phyloP scores from a whole-genome alignment of 495 filamentous ascomycete species.

The Trichoderma reesei region DNA sequence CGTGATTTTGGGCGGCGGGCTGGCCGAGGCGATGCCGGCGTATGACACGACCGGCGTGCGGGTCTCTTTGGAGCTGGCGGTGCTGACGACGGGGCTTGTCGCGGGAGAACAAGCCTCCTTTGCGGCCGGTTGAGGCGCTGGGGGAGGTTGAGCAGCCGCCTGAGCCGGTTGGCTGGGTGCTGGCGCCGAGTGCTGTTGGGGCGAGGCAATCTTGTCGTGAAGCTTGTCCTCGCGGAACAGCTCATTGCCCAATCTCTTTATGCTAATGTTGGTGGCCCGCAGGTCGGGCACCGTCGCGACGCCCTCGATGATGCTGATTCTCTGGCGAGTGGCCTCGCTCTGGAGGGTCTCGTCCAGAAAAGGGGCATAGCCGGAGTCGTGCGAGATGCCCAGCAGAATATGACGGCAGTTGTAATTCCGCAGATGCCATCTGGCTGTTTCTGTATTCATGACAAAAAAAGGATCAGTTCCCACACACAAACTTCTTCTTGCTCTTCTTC shows the following conservation, averaged over 20 bases:
- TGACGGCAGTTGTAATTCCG: conserved; percentile 73
- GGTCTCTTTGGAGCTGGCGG: conserved; percentile 18
- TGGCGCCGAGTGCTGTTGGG: neutral
- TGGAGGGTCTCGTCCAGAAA: conserved; percentile 56
- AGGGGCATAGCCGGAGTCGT: conserved; percentile 62
- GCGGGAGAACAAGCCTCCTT: neutral
- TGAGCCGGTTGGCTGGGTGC: neutral
- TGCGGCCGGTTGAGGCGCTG: neutral
- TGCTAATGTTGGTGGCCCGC: conserved; percentile 44
- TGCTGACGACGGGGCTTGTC: neutral
- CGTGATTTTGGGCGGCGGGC: conserved; percentile 28
- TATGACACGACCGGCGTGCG: conserved; percentile 19
- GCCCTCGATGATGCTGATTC: conserved; percentile 67
- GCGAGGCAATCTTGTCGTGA: conserved; percentile 20
- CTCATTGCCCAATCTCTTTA: conserved; percentile 45
- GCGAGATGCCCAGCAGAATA: conserved; percentile 68
- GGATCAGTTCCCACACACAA: conserved; percentile 10
- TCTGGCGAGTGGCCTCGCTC: conserved; percentile 42
- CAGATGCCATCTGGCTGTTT: conserved; percentile 46
- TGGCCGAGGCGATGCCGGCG: conserved; percentile 24
- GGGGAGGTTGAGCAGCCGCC: conserved; percentile 3
- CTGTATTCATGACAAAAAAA: conserved; percentile 30
- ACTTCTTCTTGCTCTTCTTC: conserved; percentile 9
- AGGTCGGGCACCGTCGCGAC: conserved; percentile 60
- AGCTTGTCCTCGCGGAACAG: conserved; percentile 59